Conservation (phyloP, 2,329 filamentous ascomycete species). For the Stemphylium beticola region DNA sequence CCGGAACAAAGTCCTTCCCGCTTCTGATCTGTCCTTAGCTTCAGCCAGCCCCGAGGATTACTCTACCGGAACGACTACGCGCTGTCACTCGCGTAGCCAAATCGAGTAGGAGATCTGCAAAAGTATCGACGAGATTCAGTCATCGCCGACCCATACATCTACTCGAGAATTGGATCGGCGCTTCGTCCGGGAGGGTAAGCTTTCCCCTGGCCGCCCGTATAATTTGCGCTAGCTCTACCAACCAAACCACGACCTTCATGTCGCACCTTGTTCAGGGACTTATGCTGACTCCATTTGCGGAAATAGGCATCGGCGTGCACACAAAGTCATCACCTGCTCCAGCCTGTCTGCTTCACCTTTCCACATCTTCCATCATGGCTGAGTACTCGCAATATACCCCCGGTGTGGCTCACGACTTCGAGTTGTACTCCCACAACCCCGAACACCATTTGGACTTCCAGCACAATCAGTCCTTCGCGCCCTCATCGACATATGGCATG, state of each 20-base stretch:
- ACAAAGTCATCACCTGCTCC: constrained; percentile 19
- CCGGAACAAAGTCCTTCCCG: constrained; percentile 17
- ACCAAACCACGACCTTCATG: constrained; percentile 22
- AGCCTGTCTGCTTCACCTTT: constrained; percentile 7
- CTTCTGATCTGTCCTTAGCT: constrained; percentile 32
- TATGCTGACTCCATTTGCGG: constrained; percentile 37
- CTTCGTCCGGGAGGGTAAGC: constrained; percentile 41
- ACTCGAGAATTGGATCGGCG: constrained; percentile 30
- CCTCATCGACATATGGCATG: constrained; percentile 37
- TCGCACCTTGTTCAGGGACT: constrained; percentile 23
- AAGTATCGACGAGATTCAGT: constrained; percentile 22
- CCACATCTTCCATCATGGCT: constrained; percentile 40
- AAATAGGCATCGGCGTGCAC: constrained; percentile 25
- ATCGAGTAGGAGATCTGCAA: constrained; percentile 36
- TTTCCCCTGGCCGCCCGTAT: constrained; percentile 38
- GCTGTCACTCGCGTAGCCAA: constrained; percentile 30
- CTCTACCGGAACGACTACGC: constrained; percentile 25
- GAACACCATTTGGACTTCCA: constrained; percentile 43
- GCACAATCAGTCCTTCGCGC: constrained; percentile 37
- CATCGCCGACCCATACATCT: constrained; percentile 41
- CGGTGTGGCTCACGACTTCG: constrained; percentile 47
- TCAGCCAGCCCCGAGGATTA: constrained; percentile 34
- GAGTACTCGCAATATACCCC: constrained; percentile 42
- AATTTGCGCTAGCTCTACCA: constrained; percentile 26
- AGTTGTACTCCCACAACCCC: constrained; percentile 45